Evolutionary conservation across 2,329 filamentous ascomycete species (phyloP).

Genomic region (Phialophora verrucosa): DNA sequence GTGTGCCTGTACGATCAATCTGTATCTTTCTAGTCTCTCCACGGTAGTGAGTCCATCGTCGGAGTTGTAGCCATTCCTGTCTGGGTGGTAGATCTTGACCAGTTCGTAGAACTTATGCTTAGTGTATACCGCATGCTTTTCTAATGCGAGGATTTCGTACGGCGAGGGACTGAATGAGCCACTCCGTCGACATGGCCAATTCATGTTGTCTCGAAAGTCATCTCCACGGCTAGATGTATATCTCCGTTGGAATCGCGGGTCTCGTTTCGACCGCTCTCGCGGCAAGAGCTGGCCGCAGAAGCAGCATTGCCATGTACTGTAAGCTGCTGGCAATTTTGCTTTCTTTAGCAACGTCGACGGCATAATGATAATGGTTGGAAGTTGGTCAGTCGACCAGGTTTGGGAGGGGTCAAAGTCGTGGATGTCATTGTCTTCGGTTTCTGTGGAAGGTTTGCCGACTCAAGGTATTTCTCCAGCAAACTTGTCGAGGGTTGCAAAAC

Average conservation of each 20-base stretch:
- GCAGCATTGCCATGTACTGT: conserved; percentile 46
- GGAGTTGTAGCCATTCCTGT: conserved; percentile 57
- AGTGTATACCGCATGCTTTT: conserved; percentile 70
- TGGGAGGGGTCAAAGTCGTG: conserved; percentile 17
- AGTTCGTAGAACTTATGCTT: conserved; percentile 87
- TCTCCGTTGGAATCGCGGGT: conserved; percentile 30
- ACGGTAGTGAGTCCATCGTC: conserved; percentile 29
- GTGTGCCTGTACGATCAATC: conserved; percentile 85
- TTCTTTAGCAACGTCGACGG: conserved; percentile 53
- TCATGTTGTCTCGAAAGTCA: conserved; percentile 39
- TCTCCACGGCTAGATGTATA: conserved; percentile 46
- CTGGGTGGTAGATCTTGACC: conserved; percentile 95
- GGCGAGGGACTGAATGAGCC: conserved; percentile 67
- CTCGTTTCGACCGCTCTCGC: conserved; percentile 32
- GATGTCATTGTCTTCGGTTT: conserved; percentile 13
- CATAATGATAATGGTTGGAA: conserved; percentile 20
- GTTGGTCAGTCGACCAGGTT: conserved; percentile 21
- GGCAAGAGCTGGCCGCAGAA: conserved; percentile 41
- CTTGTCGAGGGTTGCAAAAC: not conserved
- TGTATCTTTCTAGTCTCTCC: conserved; percentile 83
- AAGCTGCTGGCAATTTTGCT: conserved; percentile 47
- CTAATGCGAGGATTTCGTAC: conserved; percentile 81
- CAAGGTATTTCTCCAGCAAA: not conserved
- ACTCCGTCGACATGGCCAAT: conserved; percentile 37
- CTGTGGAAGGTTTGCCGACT: conserved; percentile 23